A percentile compares a stretch with the other conserved stretches of the same genome.
Evolutionary conservation across 306 rosid genomes (phyloP).

Genomic region (Psophocarpus tetragonolobus): DNA sequence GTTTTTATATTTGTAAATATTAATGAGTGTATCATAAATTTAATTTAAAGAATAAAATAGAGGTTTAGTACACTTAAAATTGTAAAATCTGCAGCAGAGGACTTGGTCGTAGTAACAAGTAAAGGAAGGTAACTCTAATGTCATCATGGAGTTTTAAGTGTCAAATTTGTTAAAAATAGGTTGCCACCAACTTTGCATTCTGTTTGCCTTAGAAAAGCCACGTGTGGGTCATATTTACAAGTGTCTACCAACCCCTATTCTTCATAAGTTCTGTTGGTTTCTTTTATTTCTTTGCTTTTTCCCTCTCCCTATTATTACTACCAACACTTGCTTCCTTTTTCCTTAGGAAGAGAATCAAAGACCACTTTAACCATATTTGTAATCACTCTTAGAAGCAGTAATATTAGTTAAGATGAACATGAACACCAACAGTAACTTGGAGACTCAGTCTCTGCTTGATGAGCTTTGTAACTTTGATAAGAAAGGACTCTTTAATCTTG

Average conservation of each 20-base stretch:
- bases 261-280: neutral
- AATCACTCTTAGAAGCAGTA: neutral
- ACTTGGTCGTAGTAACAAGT: neutral
- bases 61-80: too few relatives aligned
- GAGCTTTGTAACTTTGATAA: conserved; percentile 60
- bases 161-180: conserved; percentile 28
- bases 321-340: neutral
- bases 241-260: conserved; percentile 29
- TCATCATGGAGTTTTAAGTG: neutral
- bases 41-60: too few relatives aligned
- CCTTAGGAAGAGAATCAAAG: neutral
- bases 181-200: conserved; percentile 31
- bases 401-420: conserved; percentile 27
- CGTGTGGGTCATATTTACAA: conserved; percentile 35
- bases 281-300: too few relatives aligned
- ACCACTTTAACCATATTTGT: neutral
- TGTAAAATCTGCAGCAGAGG: neutral
- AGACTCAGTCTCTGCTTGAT: conserved; percentile 48
- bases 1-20: too few relatives aligned
- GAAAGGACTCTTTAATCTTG: conserved; percentile 51
- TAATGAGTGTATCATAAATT: too few relatives aligned
- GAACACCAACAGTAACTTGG: conserved; percentile 44
- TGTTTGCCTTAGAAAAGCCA: conserved; percentile 23
- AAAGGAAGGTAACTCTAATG: neutral
- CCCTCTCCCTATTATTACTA: neutral